Base-by-base conservation (phyloP, 2,329 filamentous ascomycete genomes). In the Pestalotiopsis sp. region DNA sequence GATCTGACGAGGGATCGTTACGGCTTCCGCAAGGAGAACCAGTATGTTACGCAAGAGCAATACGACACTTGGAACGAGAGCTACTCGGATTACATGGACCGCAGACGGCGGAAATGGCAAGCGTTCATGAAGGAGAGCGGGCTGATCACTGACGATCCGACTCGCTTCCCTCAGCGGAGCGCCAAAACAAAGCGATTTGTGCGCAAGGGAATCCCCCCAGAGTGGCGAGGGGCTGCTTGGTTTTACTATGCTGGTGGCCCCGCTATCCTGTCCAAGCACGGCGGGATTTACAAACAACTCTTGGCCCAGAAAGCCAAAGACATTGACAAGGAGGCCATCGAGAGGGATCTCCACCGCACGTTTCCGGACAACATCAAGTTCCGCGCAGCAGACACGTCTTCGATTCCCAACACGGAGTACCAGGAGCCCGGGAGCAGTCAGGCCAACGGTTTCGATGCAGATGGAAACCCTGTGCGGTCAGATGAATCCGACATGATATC, bases 201-300 rank as follows among this genome's bases (percentile, higher is more conserved):
- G 63, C 90, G 95, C 65, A 98, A 98, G 80, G 95, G 95, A 17
- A 95, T 98, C 64, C 95, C 95, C 3, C 93, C 95, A 0, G 94
- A 97, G 72, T 97, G 94, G 90, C 90, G 95, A 75, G 95, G 95
- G n/a, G 92, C 93, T 5, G 95, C 95, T 60, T 98, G 95, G 95
- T 98, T 97, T 80, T 98, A 93, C 82, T 98, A 98, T 78, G 94
- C 94, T 12, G 94, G 94, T 23, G 95, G 95, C 1, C 94, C 94
- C 27, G 90, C 91, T 60, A 92, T 94, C 72, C 80, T 97, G 69
- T 88, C 90, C 65, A 91, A 93, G 75, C 89, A 97, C 74, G 87
- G 90, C 4, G 93, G 93, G 1, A 83, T 95, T 17, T 98, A 98
- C 78, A 87, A 90, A 66, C 86, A 90, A 66, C 83, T 97, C 52